Evolutionary conservation across 345 rosid genomes (phyloP).

Genomic region (Ceriops zippeliana): DNA sequence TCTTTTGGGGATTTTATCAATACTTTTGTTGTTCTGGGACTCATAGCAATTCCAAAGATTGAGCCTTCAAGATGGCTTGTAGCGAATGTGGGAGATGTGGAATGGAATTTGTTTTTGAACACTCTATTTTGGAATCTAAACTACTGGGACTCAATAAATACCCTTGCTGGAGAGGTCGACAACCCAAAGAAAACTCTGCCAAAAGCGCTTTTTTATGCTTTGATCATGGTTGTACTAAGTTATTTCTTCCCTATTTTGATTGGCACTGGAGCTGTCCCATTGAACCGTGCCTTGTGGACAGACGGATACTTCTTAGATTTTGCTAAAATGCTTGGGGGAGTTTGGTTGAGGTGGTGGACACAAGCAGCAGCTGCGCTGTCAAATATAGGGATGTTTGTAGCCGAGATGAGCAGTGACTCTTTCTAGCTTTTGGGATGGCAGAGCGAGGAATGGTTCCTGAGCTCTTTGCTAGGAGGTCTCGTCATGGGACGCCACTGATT

Average conservation of each 20-base stretch:
- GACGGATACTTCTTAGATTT: conserved; percentile 73
- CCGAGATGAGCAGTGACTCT: conserved; percentile 81
- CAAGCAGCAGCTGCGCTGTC: conserved; percentile 66
- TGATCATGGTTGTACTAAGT: conserved; percentile 54
- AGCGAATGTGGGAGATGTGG: conserved; percentile 42
- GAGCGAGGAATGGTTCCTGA: conserved; percentile 74
- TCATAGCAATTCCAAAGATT: conserved; percentile 52
- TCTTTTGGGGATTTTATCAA: conserved; percentile 55
- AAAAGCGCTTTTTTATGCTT: conserved; percentile 55
- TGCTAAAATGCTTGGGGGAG: conserved; percentile 61
- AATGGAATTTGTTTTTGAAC: conserved; percentile 70
- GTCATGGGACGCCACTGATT: conserved; percentile 56
- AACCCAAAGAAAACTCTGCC: conserved; percentile 68
- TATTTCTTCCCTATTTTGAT: conserved; percentile 63
- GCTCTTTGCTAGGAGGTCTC: conserved; percentile 56
- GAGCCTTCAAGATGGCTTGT: conserved; percentile 69
- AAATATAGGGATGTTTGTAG: conserved; percentile 72
- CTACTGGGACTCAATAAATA: conserved; percentile 78
- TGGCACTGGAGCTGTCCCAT: conserved; percentile 68
- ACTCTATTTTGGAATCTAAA: conserved; percentile 76
- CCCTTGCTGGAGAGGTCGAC: conserved; percentile 67
- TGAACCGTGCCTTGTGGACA: conserved; percentile 56
- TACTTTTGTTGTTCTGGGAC: conserved; percentile 68
- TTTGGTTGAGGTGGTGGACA: conserved; percentile 73
- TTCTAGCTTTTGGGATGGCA: conserved; percentile 82